These are phyloP conservation scores for Nymphaea colorata DNA, from an alignment of 164 flowering plant genomes.

Conservation along the genomic window DNA sequence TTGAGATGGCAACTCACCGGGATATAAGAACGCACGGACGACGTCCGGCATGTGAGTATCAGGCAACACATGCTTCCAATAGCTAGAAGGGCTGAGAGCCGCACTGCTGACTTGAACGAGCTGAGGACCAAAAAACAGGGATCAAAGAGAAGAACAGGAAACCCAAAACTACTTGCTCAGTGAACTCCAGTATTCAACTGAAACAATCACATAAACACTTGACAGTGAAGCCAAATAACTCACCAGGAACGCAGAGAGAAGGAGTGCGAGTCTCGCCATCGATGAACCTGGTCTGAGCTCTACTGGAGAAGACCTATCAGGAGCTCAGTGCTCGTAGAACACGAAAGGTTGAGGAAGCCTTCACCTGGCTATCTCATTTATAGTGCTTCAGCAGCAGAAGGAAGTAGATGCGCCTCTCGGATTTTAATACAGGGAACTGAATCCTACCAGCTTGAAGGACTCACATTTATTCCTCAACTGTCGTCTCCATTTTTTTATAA, in stretches of 20 bases:
- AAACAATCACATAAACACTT: not conserved
- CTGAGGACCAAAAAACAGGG: not conserved
- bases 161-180: too few relatives aligned
- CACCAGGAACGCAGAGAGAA: not conserved
- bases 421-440: not conserved
- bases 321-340: not conserved
- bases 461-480: not conserved
- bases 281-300: not conserved
- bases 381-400: not conserved
- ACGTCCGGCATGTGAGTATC: conserved; percentile 28
- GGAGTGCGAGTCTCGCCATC: not conserved
- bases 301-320: not conserved
- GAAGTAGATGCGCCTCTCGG: not conserved
- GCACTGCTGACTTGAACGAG: not conserved
- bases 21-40: conserved; percentile 13
- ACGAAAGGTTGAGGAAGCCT: not conserved
- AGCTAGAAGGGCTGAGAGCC: not conserved
- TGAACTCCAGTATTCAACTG: not conserved
- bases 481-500: not conserved
- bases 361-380: not conserved
- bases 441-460: not conserved
- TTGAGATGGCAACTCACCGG: conserved; percentile 5
- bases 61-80: conserved; percentile 27
- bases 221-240: not conserved
- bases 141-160: not conserved